Evolutionary conservation across 2,329 filamentous ascomycete genomes (phyloP), one percentile per base, ranked within the genome.

Genomic region (Tolypocladium tropicale): DNA sequence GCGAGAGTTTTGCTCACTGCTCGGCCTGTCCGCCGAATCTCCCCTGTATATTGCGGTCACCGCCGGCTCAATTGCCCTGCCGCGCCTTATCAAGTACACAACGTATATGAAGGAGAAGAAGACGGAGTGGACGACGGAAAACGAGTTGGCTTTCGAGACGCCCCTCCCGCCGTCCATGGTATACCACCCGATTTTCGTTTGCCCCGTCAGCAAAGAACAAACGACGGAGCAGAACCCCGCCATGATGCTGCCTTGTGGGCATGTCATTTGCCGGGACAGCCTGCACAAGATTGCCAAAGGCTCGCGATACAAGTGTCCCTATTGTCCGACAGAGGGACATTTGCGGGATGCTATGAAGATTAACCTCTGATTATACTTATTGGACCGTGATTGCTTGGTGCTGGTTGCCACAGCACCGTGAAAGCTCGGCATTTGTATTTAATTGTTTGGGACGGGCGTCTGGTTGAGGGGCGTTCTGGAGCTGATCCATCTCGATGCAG

Each of bases 151-250:
- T 0, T 94, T 92, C 67, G 80, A 89, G 64, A 85, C 82, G 1
- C 79, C 82, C 2, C 72, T 85, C 2, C 81, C 82, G 0, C 67
- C 71, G 53, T 79, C 76, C 61, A 83, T 83, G 80, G 76, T 85
- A 52, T 99, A 95, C 76, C 94, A 99, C 71, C 89, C 89, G 56
- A 96, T 99, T 67, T 99, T 99, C 68, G 94, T 99, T 46, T 99
- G 94, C 67, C 94, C 94, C 0, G 94, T 99, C 6, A 92, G 88
- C 65, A 97, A 97, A 70, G 94, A 96, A 68, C 94, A 99, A 71
- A 91, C 89, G 0, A 99, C 93, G 0, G 91, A 95, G 65, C 75
- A 80, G 28, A 99, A 99, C 69, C 94, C 94, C 12, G 91, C 94
- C 2, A 95, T 97, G 88, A 94, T 96, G 82, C 85, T 99, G 67